Percentiles rank a stretch among this genome's conserved stretches.
phyloP scores from a whole-genome alignment of 371 early-diverging fungal species.

The Mortierella polycephala region DNA sequence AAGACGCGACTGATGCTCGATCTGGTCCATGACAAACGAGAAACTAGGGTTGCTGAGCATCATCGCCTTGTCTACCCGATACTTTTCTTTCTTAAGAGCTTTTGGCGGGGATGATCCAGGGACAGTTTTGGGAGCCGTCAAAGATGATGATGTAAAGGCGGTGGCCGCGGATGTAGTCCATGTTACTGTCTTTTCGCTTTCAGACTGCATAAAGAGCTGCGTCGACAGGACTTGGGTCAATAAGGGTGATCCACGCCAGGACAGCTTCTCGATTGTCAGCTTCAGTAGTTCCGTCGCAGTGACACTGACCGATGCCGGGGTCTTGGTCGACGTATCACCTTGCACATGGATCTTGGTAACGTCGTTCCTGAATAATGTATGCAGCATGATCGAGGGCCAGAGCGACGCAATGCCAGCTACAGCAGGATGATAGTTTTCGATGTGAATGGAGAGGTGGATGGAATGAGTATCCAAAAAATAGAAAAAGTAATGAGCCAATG shows the following conservation, averaged over 20 bases:
- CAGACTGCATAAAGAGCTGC: constrained; percentile 19
- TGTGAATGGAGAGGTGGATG: not conserved
- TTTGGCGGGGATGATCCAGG: not conserved
- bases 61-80: constrained; percentile 36
- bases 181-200: constrained; percentile 25
- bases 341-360: constrained; percentile 52
- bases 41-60: constrained; percentile 48
- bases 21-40: constrained; percentile 43
- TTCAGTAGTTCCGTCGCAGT: constrained; percentile 28
- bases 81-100: constrained; percentile 19
- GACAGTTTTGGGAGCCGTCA: not conserved
- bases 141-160: not conserved
- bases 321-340: constrained; percentile 23
- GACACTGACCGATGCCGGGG: constrained; percentile 21
- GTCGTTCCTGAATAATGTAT: constrained; percentile 32
- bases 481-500: not conserved
- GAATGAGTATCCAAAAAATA: not conserved
- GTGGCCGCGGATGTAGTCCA: constrained; percentile 40
- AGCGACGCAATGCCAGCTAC: constrained; percentile 35
- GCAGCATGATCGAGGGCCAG: constrained; percentile 33
- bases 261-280: constrained; percentile 35
- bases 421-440: not conserved
- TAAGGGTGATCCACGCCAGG: constrained; percentile 33
- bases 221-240: constrained; percentile 28
- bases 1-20: constrained; percentile 42